A percentile compares a stretch with the other conserved stretches of the same genome.
Evolutionary conservation across 139 green algal species (phyloP).

Genomic region (Diplosphaera chodatii): DNA sequence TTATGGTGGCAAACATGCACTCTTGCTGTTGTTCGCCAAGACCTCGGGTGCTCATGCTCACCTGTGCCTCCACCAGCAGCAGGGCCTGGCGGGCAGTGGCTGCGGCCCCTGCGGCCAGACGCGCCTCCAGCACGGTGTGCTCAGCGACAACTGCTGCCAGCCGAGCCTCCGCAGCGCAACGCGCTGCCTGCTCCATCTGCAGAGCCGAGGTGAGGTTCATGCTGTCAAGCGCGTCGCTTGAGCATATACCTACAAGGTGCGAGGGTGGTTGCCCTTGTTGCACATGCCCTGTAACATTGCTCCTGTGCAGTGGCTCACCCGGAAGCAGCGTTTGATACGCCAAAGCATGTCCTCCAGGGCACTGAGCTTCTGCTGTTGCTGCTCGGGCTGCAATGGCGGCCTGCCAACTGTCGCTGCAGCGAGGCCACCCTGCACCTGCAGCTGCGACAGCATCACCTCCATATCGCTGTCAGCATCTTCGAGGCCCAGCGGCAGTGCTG

Average conservation of each 20-base stretch:
- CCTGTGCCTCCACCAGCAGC: too few relatives aligned
- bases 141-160: not conserved
- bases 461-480: not conserved
- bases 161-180: not conserved
- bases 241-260: too few relatives aligned
- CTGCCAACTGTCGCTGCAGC: not conserved
- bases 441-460: slow-evolving; percentile 16
- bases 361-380: slow-evolving; percentile 13
- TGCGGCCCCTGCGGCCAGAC: not conserved
- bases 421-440: slow-evolving; percentile 16
- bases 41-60: too few relatives aligned
- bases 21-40: too few relatives aligned
- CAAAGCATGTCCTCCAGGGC: slow-evolving; percentile 78
- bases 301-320: too few relatives aligned
- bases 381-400: too few relatives aligned
- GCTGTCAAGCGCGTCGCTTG: too few relatives aligned
- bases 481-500: too few relatives aligned
- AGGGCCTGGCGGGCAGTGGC: not conserved
- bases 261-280: too few relatives aligned
- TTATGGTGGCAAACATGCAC: too few relatives aligned
- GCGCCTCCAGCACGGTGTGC: not conserved
- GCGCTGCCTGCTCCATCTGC: not conserved
- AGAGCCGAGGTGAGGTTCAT: too few relatives aligned
- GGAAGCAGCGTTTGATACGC: slow-evolving; percentile 78
- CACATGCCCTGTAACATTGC: too few relatives aligned